A percentile compares a stretch with the other conserved stretches of the same genome.
These are phyloP conservation scores for Dissophora ornata DNA, from an alignment of 192 early-diverging fungal species.

Conservation along the genomic window DNA sequence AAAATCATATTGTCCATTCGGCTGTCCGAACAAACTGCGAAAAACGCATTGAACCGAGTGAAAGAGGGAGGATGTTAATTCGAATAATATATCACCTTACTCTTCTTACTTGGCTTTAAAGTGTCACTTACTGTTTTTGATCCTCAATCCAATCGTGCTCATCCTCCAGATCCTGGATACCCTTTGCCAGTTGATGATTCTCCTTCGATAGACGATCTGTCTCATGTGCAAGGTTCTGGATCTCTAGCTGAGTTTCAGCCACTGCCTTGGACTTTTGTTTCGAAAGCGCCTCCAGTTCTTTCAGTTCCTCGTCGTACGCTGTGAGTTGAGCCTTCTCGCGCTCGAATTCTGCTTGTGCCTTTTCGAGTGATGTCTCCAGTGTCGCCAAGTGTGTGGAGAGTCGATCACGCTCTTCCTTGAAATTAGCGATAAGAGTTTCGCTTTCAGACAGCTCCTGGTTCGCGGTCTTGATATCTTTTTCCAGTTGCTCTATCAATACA, in stretches of 20 bases:
- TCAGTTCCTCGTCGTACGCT: constrained; percentile 83
- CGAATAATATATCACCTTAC: too few relatives aligned
- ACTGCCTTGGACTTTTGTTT: constrained; percentile 74
- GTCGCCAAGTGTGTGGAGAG: constrained; percentile 34
- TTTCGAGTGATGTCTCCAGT: constrained; percentile 48
- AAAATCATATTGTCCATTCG: constrained; percentile 88
- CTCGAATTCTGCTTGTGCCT: constrained; percentile 67
- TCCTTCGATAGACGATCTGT: constrained; percentile 77
- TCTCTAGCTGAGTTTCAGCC: constrained; percentile 77
- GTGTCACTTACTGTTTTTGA: constrained; percentile 76
- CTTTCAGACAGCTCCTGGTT: constrained; percentile 61
- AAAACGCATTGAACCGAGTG: not conserved
- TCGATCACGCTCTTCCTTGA: constrained; percentile 56
- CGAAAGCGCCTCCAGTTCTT: constrained; percentile 72
- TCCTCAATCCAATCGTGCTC: constrained; percentile 89
- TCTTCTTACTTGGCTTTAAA: too few relatives aligned
- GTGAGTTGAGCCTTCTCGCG: constrained; percentile 73
- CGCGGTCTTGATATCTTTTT: constrained; percentile 56
- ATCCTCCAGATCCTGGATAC: constrained; percentile 62
- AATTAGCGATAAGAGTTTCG: constrained; percentile 59
- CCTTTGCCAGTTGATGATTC: constrained; percentile 59
- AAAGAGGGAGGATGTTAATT: not conserved
- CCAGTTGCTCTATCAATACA: constrained; percentile 67
- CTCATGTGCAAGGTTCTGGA: constrained; percentile 85
- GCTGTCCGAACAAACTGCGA: constrained; percentile 83